Conservation (phyloP, 2,329 filamentous ascomycete species). For the Orbilia oligospora region DNA sequence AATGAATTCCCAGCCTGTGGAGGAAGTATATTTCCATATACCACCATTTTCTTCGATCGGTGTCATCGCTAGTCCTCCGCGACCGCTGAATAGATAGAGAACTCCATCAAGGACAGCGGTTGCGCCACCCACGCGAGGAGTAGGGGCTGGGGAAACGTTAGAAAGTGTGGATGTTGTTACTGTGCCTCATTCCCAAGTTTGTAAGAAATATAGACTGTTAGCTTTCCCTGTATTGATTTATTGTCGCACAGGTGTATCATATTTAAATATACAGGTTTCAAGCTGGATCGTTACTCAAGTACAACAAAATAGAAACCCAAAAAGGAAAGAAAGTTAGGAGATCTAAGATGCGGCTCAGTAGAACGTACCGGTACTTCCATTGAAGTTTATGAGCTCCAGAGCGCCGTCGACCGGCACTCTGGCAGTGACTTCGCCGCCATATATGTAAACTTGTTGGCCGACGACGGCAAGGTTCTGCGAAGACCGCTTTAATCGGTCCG, state of each 20-base stretch:
- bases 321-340: too few relatives aligned
- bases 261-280: too few relatives aligned
- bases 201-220: background rate
- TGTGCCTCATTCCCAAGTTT: background rate
- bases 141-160: constrained; percentile 70
- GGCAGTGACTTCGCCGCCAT: constrained; percentile 42
- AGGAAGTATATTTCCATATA: constrained; percentile 82
- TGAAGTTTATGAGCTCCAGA: constrained; percentile 9
- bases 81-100: constrained; percentile 86
- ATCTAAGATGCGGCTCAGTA: too few relatives aligned
- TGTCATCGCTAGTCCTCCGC: constrained; percentile 77
- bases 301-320: too few relatives aligned
- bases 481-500: constrained; percentile 31
- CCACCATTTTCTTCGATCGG: constrained; percentile 81
- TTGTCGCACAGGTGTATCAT: too few relatives aligned
- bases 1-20: constrained; percentile 76
- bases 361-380: background rate
- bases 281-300: background rate
- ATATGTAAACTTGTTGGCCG: constrained; percentile 43
- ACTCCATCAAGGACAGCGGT: constrained; percentile 77
- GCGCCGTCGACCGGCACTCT: constrained; percentile 26
- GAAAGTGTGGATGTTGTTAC: constrained; percentile 29
- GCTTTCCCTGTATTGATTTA: too few relatives aligned
- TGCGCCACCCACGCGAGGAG: constrained; percentile 80
- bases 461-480: constrained; percentile 54